A percentile compares a stretch with the other conserved stretches of the same genome.
Evolutionary conservation across 495 filamentous ascomycete genomes (phyloP).

Genomic region (Stereocaulon alpinum): DNA sequence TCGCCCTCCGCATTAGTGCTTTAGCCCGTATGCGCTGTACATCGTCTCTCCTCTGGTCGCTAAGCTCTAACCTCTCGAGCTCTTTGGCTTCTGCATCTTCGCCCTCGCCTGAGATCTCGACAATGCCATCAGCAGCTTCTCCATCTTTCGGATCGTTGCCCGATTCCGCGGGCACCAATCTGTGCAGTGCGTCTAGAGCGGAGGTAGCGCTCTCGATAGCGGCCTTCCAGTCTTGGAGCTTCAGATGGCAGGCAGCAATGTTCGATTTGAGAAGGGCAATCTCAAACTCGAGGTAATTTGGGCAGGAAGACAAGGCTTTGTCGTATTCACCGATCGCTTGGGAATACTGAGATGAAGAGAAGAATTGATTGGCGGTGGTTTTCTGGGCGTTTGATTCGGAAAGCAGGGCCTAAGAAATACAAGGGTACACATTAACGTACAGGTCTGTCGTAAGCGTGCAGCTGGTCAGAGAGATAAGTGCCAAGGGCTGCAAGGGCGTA

Average conservation of each 20-base stretch:
- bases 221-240: conserved; percentile 77
- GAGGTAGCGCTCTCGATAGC: conserved; percentile 63
- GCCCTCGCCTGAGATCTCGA: conserved; percentile 45
- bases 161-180: conserved; percentile 33
- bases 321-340: conserved; percentile 87
- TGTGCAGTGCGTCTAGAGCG: conserved; percentile 61
- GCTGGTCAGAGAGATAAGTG: too few species aligned
- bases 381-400: conserved; percentile 67
- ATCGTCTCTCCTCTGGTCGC: conserved; percentile 45
- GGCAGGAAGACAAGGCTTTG: conserved; percentile 68
- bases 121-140: conserved; percentile 26
- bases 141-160: conserved; percentile 17
- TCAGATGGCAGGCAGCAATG: conserved; percentile 82
- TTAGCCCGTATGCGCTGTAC: conserved; percentile 74
- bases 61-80: conserved; percentile 39
- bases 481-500: too few species aligned
- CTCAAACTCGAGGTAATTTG: conserved; percentile 83
- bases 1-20: conserved; percentile 74
- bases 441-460: background rate
- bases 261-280: conserved; percentile 80
- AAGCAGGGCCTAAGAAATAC: conserved; percentile 47
- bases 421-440: too few species aligned
- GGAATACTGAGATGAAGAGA: conserved; percentile 59
- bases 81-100: conserved; percentile 55
- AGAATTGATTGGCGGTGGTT: conserved; percentile 65